Conservation (phyloP, 352 stramenopile species). For the Pythium aquatile region DNA sequence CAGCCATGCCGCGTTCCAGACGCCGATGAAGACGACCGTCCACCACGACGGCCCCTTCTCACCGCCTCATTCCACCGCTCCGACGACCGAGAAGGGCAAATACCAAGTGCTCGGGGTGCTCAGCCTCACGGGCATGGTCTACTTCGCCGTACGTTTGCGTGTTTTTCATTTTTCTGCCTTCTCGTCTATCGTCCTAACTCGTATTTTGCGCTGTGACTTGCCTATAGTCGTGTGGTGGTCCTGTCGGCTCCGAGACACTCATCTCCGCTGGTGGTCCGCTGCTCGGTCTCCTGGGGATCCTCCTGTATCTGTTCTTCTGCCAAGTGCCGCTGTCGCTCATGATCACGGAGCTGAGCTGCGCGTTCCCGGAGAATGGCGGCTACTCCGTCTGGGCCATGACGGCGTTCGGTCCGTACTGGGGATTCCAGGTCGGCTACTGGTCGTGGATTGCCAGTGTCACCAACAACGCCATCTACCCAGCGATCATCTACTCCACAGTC, state of each 20-base stretch:
- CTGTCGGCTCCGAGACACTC: conserved; percentile 25
- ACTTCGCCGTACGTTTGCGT: conserved; percentile 14
- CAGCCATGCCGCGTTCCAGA: background rate
- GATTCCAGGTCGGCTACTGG: conserved; percentile 65
- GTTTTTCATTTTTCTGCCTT: background rate
- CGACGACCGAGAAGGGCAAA: conserved; percentile 7
- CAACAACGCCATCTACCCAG: conserved; percentile 57
- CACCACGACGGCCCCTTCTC: conserved; percentile 10
- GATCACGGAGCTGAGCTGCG: conserved; percentile 83
- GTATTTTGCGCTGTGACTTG: too few relatives aligned
- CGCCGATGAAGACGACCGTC: background rate
- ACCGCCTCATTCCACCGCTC: conserved; percentile 3
- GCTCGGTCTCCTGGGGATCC: conserved; percentile 68
- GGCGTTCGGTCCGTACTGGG: conserved; percentile 84
- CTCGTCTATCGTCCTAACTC: too few relatives aligned
- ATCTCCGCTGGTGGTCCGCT: conserved; percentile 36
- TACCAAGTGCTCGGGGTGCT: conserved; percentile 30
- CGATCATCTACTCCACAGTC: conserved; percentile 18
- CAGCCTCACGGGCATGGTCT: conserved; percentile 28
- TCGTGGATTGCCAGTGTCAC: conserved; percentile 69
- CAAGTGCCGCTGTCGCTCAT: conserved; percentile 84
- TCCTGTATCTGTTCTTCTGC: conserved; percentile 84
- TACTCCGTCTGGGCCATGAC: conserved; percentile 87
- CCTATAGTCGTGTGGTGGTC: conserved; percentile 27
- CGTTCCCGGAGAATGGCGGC: conserved; percentile 79